Percentiles rank a stretch among this genome's conserved stretches.
Conservation (phyloP, 2,329 filamentous ascomycete species). For the Nothomitra cinnamomea region DNA sequence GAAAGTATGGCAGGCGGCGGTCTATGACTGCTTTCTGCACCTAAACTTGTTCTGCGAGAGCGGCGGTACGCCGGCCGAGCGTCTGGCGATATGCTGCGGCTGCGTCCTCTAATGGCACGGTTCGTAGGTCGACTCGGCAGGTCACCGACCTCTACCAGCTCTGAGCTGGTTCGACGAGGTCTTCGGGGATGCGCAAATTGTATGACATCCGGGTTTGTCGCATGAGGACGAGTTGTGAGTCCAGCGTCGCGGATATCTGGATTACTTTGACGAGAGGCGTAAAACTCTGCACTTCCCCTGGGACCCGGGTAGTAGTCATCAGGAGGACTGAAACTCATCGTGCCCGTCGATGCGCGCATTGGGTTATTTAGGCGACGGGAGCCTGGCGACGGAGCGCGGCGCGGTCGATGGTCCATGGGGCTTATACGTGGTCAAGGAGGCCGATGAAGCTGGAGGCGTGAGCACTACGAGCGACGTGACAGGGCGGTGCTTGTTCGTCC, state of each 20-base stretch:
- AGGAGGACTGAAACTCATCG: not conserved
- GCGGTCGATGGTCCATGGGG: conserved; percentile 1
- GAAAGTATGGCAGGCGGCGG: not conserved
- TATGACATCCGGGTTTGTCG: no score
- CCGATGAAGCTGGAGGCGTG: not conserved
- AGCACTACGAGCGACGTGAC: not conserved
- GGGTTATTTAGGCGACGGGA: conserved; percentile 4
- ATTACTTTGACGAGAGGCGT: not conserved
- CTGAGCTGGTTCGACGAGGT: not conserved
- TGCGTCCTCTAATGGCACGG: not conserved
- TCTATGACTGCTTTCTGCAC: not conserved
- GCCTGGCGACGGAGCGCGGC: conserved; percentile 3
- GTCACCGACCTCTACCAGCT: not conserved
- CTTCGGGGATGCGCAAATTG: no score
- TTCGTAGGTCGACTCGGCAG: not conserved
- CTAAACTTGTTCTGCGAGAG: not conserved
- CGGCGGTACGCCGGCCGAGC: not conserved
- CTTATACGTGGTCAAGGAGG: not conserved
- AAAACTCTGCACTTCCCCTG: not conserved
- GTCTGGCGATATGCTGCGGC: not conserved
- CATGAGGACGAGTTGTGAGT: no score
- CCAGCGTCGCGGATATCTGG: no score
- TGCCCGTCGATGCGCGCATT: conserved; percentile 6
- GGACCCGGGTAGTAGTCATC: not conserved
- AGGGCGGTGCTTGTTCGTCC: not conserved